Conservation (phyloP, 1,284 basidiomycete genomes). For the Phellinidium pouzarii region DNA sequence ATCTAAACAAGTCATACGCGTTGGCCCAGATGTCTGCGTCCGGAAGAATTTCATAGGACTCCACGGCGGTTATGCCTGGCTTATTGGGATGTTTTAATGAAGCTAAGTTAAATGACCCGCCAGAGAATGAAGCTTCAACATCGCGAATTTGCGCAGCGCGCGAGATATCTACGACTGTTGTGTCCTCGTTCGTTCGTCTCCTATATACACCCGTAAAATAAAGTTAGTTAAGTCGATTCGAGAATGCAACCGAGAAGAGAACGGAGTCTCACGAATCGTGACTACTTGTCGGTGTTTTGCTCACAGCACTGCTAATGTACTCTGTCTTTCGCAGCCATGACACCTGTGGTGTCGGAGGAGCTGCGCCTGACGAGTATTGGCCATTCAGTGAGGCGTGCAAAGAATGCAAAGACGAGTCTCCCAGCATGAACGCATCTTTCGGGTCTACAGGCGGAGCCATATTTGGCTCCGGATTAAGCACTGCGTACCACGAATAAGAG, state of each 20-base stretch:
- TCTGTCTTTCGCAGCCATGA: conserved; percentile 88
- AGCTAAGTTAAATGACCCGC: conserved; percentile 51
- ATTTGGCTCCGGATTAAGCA: conserved; percentile 59
- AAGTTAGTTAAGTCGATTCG: conserved; percentile 15
- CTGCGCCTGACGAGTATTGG: conserved; percentile 31
- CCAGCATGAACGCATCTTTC: conserved; percentile 63
- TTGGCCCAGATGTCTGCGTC: conserved; percentile 87
- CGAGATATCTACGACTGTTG: conserved; percentile 59
- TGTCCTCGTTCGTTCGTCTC: conserved; percentile 41
- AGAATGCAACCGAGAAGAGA: not conserved
- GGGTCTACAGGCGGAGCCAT: conserved; percentile 61
- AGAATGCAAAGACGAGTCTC: conserved; percentile 42
- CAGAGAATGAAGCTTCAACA: conserved; percentile 77
- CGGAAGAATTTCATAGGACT: conserved; percentile 82
- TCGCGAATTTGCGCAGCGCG: conserved; percentile 72
- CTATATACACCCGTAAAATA: conserved; percentile 27
- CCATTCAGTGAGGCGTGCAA: conserved; percentile 38
- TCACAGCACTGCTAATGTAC: conserved; percentile 64
- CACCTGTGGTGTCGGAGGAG: conserved; percentile 56
- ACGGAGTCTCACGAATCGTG: conserved; percentile 52
- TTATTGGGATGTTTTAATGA: conserved; percentile 76
- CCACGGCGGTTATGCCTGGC: conserved; percentile 67
- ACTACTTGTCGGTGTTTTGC: conserved; percentile 34
- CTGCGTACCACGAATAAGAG: conserved; percentile 30
- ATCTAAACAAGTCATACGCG: conserved; percentile 83